Evolutionary conservation across 2,329 filamentous ascomycete species (phyloP), one percentile per base, ranked within the genome.

Genomic region (Talaromyces piceae): DNA sequence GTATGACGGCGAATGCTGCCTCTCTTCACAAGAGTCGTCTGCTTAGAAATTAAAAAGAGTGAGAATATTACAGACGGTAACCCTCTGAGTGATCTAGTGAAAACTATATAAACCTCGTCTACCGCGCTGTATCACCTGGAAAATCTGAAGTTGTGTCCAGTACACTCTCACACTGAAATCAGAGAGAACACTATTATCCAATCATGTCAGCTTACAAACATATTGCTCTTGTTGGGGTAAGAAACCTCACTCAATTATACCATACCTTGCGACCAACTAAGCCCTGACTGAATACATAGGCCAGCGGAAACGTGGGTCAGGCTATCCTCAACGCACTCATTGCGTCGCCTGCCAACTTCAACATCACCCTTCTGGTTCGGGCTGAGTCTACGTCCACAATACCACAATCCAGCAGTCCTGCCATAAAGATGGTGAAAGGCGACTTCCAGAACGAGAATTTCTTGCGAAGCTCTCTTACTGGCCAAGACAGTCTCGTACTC

Each of bases 221-320:
- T 9, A 18, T 51, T 23, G 44, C n/a, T 8, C 50, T 51, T 39
- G 50, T 51, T 25, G 50, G 50, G 25, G 50, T 51, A 44, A 39
- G 45, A 22, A 39, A 12, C 16, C n/a, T 4, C 20, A 4, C 18
- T 8, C 18, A 22, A 11, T 22, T 22, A 23, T 41, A n/a, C 23
- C n/a, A 8, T 37, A 3, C 6, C 23, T 25, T 41, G 22, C 7
- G 13, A 13, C 7, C 7, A 30, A 25, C 4, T 3, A 25, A 22
- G 8, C 11, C 13, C 13, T 41, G 39, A 41, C 39, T 2, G 18
- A 16, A 26, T 30, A n/a, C 41, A 47, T 8, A 51, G 50, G 50
- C 50, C 43, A 22, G 12, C 23, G 50, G 50, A 37, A 51, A 30
- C 13, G 45, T 51, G 5, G 50, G 50, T 12, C 33, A 27, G 22